Conservation (phyloP, 2,329 filamentous ascomycete genomes). For the Fusarium secorum region DNA sequence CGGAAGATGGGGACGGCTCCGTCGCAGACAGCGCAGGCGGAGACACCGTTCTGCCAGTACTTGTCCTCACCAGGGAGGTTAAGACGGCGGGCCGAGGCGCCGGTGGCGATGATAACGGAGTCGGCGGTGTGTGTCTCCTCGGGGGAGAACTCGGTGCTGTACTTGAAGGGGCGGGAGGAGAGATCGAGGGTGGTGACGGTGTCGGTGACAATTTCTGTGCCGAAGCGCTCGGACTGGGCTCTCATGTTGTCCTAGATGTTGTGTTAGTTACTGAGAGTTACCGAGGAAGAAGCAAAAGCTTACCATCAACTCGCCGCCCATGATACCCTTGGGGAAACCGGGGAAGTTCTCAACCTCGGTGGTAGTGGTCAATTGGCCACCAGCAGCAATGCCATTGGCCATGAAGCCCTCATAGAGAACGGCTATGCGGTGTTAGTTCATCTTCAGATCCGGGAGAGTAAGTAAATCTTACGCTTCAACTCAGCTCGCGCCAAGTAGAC, state of each 20-base stretch:
- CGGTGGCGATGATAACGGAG: slow-evolving; percentile 91
- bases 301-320: slow-evolving; percentile 87
- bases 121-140: slow-evolving; percentile 88
- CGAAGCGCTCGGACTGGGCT: slow-evolving; percentile 88
- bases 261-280: slow-evolving; percentile 1
- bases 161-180: slow-evolving; percentile 84
- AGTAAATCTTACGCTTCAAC: slow-evolving; percentile 71
- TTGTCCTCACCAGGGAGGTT: slow-evolving; percentile 87
- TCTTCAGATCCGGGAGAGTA: background rate
- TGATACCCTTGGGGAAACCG: slow-evolving; percentile 89
- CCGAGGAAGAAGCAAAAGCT: slow-evolving; percentile 32
- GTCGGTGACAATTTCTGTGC: slow-evolving; percentile 91
- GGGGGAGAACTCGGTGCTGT: slow-evolving; percentile 89
- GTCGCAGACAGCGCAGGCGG: slow-evolving; percentile 96
- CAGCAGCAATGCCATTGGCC: slow-evolving; percentile 94
- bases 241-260: slow-evolving; percentile 81
- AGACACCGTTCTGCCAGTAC: slow-evolving; percentile 98
- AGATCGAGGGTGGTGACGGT: slow-evolving; percentile 91
- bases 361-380: slow-evolving; percentile 96
- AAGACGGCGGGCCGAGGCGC: slow-evolving; percentile 87
- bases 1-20: slow-evolving; percentile 97
- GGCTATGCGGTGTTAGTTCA: slow-evolving; percentile 55
- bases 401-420: slow-evolving; percentile 98
- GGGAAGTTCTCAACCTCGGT: slow-evolving; percentile 99
- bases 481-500: slow-evolving; percentile 96